Conservation (phyloP, 108 stramenopile genomes). For the Stephanodiscus triporus region DNA sequence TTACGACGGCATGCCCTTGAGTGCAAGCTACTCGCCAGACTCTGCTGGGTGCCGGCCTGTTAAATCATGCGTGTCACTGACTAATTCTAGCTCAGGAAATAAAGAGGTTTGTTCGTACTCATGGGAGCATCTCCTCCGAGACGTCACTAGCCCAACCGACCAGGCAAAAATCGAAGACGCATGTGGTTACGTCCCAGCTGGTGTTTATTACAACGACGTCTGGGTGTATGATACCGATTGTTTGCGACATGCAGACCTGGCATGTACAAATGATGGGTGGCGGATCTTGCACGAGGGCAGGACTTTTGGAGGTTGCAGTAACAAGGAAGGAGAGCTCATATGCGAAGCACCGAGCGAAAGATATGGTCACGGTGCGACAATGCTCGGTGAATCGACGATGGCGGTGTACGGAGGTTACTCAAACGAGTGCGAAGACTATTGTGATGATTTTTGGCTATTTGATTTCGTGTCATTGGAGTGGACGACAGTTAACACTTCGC, state of each 20-base stretch:
- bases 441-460: conserved; percentile 86
- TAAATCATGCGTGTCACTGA: conserved; percentile 39
- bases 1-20: conserved; percentile 70
- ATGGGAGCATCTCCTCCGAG: conserved; percentile 37
- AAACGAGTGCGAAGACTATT: conserved; percentile 84
- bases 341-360: conserved; percentile 76
- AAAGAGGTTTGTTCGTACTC: conserved; percentile 50
- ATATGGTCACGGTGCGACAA: conserved; percentile 74
- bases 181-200: conserved; percentile 60
- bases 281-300: conserved; percentile 65
- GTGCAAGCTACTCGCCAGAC: conserved; percentile 24
- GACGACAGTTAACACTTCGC: conserved; percentile 44
- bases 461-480: conserved; percentile 62
- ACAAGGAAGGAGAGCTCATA: conserved; percentile 51
- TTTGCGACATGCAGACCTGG: conserved; percentile 53
- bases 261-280: conserved; percentile 70
- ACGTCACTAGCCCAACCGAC: conserved; percentile 23
- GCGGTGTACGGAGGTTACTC: conserved; percentile 81
- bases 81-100: conserved; percentile 45
- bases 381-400: conserved; percentile 75
- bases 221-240: conserved; percentile 84
- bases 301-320: conserved; percentile 66
- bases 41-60: conserved; percentile 24
- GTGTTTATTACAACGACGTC: conserved; percentile 78
- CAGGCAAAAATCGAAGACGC: conserved; percentile 42